These are phyloP conservation scores for Martiniozyma abietophila DNA, from an alignment of 805 yeast species.

Conservation along the genomic window DNA sequence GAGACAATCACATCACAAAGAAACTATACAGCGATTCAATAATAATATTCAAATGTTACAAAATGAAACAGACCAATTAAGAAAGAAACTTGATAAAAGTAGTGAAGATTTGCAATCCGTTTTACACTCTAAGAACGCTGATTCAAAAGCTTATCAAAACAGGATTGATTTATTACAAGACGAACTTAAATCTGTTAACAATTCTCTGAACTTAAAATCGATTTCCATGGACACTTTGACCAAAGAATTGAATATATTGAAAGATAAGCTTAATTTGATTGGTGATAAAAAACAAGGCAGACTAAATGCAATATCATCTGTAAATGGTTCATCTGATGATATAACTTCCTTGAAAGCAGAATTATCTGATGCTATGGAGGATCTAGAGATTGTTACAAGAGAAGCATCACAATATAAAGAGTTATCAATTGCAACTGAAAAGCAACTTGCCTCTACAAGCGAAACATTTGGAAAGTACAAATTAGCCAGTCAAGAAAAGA, in stretches of 20 bases:
- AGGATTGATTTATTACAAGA: constrained; percentile 47
- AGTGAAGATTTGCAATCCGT: constrained; percentile 42
- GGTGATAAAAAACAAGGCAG: constrained; percentile 22
- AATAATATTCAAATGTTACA: constrained; percentile 43
- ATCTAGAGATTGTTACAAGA: constrained; percentile 47
- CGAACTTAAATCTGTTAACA: constrained; percentile 34
- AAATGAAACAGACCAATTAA: constrained; percentile 33
- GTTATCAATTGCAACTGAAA: constrained; percentile 61
- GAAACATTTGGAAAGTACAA: constrained; percentile 42
- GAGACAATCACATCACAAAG: constrained; percentile 43
- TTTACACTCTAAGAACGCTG: constrained; percentile 46
- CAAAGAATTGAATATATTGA: constrained; percentile 28
- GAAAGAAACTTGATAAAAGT: constrained; percentile 37
- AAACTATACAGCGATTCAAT: constrained; percentile 39
- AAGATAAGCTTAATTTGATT: constrained; percentile 23
- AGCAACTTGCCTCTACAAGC: constrained; percentile 47
- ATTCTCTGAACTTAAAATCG: constrained; percentile 34
- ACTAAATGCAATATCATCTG: constrained; percentile 19
- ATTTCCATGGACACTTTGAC: constrained; percentile 31
- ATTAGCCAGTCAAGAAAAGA: constrained; percentile 18
- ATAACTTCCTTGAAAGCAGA: constrained; percentile 23
- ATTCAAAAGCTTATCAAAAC: constrained; percentile 46
- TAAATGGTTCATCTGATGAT: constrained; percentile 17
- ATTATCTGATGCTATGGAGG: constrained; percentile 35
- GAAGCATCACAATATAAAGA: constrained; percentile 51